Base-by-base conservation (phyloP, 2,329 filamentous ascomycete species). In the Pezicula carpinea region DNA sequence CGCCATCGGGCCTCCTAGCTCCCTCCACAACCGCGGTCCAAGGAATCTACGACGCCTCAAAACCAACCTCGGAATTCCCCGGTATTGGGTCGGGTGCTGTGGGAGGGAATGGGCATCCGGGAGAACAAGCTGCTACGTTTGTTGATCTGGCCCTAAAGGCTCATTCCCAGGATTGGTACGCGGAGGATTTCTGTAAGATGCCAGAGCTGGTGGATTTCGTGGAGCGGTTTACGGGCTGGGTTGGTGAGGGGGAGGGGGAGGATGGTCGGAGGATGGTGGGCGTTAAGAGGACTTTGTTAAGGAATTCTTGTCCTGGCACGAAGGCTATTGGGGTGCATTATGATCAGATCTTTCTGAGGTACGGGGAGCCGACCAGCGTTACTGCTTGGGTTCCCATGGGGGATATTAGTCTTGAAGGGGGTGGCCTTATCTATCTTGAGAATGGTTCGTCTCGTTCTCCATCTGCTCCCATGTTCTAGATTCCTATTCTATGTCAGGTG, bases 391-490 rank as follows among this genome's bases (percentile, higher is more conserved):
- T 75, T 0, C 72, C 73, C 0, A 73, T 76, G 48, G 73, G 73
- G 0, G 72, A 75, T 56, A 58, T 82, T 4, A 66, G 69, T 18
- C 43, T 80, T 4, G 70, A 73, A 38, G 77, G 78, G 0, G 78
- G 79, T 6, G 77, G 79, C 0, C 57, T 82, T 46, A 80, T 82
- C 2, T 82, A 82, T 50, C 64, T 82, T 3, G 77, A 82, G 51
- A 64, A 73, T 40, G 69, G 69, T 59, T 34, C 7, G 40, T 43
- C 18, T 23, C 18, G 8, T 31, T 32, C 17, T 33, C 6, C 5
- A 68, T 5, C 6, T 21, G 53, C 45, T 55, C 19, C 11, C 11
- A 35, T 8, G 15, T 26, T 22, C 19, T 21, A 21, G 17, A 15
- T 13, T 21, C 6, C 29, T 47, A 17, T 45, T 18, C n/a, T 3